phyloP scores from a whole-genome alignment of 495 filamentous ascomycete genomes.

The Trichoderma erinaceum region DNA sequence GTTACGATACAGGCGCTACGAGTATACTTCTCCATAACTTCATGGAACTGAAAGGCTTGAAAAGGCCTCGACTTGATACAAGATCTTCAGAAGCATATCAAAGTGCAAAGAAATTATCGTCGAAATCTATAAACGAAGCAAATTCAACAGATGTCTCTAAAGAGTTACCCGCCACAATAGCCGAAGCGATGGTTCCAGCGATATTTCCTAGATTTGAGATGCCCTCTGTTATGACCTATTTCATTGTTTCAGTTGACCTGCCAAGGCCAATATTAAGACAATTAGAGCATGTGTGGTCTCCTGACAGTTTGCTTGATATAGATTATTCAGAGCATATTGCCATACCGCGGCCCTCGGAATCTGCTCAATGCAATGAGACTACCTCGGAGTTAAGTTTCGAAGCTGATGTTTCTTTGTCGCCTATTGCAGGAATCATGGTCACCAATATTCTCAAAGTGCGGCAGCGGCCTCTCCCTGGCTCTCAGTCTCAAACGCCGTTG shows the following conservation, averaged over 20 bases:
- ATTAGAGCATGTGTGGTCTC: neutral
- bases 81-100: neutral
- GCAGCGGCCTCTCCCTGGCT: conserved; percentile 8
- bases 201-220: neutral
- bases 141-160: no score
- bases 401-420: conserved; percentile 6
- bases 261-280: neutral
- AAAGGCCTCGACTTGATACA: neutral
- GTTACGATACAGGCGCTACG: neutral
- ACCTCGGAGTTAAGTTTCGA: neutral
- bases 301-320: neutral
- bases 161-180: no score
- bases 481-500: neutral
- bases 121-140: neutral
- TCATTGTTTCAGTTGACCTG: conserved; percentile 9
- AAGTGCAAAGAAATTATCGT: neutral
- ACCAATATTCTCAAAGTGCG: conserved; percentile 9
- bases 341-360: neutral
- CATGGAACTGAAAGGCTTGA: neutral
- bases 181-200: neutral
- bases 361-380: neutral
- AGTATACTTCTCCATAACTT: conserved; percentile 4
- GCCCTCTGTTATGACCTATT: neutral
- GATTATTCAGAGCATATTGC: neutral
- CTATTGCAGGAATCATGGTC: conserved; percentile 1